Base-by-base conservation (phyloP, 1,284 basidiomycete genomes). In the Cryptococcus wingfieldii region DNA sequence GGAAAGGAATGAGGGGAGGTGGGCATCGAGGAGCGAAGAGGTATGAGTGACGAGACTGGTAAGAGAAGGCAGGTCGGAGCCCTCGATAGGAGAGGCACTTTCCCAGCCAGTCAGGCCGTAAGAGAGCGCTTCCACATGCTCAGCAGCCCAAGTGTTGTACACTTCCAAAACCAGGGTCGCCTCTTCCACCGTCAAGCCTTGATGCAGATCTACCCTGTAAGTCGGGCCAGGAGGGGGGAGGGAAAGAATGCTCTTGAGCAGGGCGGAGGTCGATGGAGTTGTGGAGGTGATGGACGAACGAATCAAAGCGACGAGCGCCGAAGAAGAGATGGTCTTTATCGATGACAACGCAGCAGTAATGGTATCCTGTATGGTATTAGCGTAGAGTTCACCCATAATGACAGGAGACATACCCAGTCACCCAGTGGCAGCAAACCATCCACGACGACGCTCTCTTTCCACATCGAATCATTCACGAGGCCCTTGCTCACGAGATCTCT, bases 1-100 rank as follows among this genome's bases (percentile, higher is more conserved):
- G 18, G 66, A 59, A 19, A 77, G 54, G 53, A 77, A 67, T 7
- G 59, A 51, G 2, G 72, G 72, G n/a, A 75, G 65, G 57, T 75
- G 74, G 1, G 76, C 67, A 63, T 77, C 76, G 38, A 77, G 68
- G n/a, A 77, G 55, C 7, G 68, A 54, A 10, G 67, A 67, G 13
- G 70, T 62, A 61, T 77, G 71, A 19, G 60, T 52, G 39, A 76
- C 63, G 27, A 72, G 18, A 7, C 52, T 52, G 23, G 47, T 34
- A 9, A 60, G 47, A 16, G 63, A 41, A 37, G 63, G 55, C 10
- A 51, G 5, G 13, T 34, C 37, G 4, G 42, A 9, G 12, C 31
- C 47, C 19, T 39, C 18, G n/a, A 53, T 27, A 41, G 54, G 14
- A 27, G 25, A 6, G 42, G 19, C 23, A 5, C 48, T 46, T 23